Evolutionary conservation across 768 basidiomycete species (phyloP), one percentile per base, ranked within the genome.

Genomic region (Xerocomus spinulosus): DNA sequence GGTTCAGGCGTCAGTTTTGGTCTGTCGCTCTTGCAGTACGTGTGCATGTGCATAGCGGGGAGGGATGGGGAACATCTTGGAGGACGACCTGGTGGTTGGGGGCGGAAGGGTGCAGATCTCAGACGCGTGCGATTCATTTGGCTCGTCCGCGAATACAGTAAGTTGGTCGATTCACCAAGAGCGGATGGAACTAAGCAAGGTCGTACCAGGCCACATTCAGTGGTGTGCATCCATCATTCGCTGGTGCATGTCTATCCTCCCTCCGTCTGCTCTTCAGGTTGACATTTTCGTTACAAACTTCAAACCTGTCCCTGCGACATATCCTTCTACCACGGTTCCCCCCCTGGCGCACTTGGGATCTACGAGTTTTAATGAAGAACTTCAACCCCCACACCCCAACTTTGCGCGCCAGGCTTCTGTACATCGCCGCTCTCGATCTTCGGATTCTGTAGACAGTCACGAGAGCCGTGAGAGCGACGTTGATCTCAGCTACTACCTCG

Each of bases 1-100:
- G 87, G 87, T 17, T 82, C 82, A 0, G 87, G 87, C 4, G 81
- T 87, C n/a, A 80, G 79, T 49, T 90, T 85, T 58, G 85, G 80
- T 5, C 58, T 83, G 23, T 73, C 82, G 4, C 70, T 89, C 5
- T 68, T 90, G 49, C 79, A 86, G 61, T 81, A 81, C 54, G 52
- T 85, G 21, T 82, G 77, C 53, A 64, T 77, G 47, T 78, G 77
- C 49, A 66, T 88, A 58, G 71, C 78, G 1, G 78, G 76, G 30
- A 70, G 81, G 51, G 73, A 82, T 40, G 78, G 79, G 5, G 62
- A 58, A 48, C 62, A 64, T 48, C 61, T 81, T 12, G 80, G 80
- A 13, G 76, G 78, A 7, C 67, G 63, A 28, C 55, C 65, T 7
- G 75, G 76, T 9, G 72, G 77, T 2, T 74, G 69, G 65, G 73